phyloP scores from a whole-genome alignment of 176 grass and related monocot species.

The Aegilops longissima region DNA sequence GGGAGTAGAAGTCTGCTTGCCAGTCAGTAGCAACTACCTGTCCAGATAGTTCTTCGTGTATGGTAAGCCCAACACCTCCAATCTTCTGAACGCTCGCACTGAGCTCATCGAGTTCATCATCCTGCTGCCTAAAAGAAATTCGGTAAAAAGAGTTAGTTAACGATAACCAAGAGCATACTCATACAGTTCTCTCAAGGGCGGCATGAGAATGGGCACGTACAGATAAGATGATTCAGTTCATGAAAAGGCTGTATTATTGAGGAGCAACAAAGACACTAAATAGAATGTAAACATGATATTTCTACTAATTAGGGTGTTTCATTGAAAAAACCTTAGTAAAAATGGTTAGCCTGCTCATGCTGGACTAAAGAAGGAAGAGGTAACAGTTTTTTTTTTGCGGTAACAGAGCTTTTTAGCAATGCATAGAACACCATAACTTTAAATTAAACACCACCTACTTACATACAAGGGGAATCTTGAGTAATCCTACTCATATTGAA shows the following conservation, averaged over 20 bases:
- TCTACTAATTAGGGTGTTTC: background rate
- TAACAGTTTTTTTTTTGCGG: background rate
- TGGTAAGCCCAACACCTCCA: conserved; percentile 94
- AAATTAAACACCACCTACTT: background rate
- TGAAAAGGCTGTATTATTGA: background rate
- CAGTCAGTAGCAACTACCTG: conserved; percentile 46
- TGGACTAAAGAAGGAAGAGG: background rate
- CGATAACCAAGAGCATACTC: background rate
- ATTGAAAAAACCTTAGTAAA: background rate
- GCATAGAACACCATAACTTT: background rate
- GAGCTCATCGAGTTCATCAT: conserved; percentile 97
- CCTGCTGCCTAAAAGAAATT: conserved; percentile 65
- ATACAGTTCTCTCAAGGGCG: background rate
- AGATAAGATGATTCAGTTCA: background rate
- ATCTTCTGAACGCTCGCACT: conserved; percentile 82
- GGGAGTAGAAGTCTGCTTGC: background rate
- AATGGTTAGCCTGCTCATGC: background rate
- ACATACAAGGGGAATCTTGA: background rate
- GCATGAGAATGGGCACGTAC: background rate
- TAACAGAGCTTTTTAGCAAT: background rate
- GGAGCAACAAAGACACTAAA: background rate
- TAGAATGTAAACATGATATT: background rate
- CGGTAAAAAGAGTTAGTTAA: too few relatives aligned
- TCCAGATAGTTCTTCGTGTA: conserved; percentile 82
- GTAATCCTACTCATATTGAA: background rate